phyloP scores from a whole-genome alignment of 2,329 filamentous ascomycete genomes.

The Salinomyces thailandicus region DNA sequence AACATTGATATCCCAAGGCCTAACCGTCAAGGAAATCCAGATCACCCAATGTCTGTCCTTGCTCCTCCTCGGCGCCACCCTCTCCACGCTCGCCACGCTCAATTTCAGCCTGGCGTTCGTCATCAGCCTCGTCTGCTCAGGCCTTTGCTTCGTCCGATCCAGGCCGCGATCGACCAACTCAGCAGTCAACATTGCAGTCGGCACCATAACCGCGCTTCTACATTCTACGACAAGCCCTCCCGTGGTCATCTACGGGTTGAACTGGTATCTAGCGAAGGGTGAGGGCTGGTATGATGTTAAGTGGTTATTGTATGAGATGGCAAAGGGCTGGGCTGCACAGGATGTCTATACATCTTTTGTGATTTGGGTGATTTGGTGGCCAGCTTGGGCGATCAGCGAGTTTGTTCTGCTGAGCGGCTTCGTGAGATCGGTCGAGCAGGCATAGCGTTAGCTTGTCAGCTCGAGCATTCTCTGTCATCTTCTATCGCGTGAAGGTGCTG shows the following conservation, averaged over 20 bases:
- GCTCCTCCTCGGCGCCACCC: constrained; percentile 81
- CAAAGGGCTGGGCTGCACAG: constrained; percentile 23
- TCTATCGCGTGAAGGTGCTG: too few relatives aligned
- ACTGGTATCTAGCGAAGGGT: constrained; percentile 9
- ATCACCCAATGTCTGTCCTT: constrained; percentile 85
- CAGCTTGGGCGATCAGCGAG: constrained; percentile 23
- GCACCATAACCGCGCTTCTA: constrained; percentile 6
- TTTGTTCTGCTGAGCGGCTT: constrained; percentile 2
- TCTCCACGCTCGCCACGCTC: constrained; percentile 84
- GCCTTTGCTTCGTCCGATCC: constrained; percentile 61
- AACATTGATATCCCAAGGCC: not conserved
- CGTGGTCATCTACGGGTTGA: constrained; percentile 12
- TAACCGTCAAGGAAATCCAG: constrained; percentile 52
- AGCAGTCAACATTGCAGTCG: constrained; percentile 5
- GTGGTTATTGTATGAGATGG: constrained; percentile 19
- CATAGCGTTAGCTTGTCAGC: too few relatives aligned
- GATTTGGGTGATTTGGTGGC: constrained; percentile 25
- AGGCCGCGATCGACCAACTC: constrained; percentile 6
- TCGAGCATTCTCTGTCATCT: too few relatives aligned
- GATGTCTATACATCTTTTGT: constrained; percentile 24
- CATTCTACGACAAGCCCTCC: constrained; percentile 15
- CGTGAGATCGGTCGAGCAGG: not conserved
- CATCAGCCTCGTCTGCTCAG: constrained; percentile 66
- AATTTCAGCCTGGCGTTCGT: constrained; percentile 90
- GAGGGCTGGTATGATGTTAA: constrained; percentile 7